A percentile compares a stretch with the other conserved stretches of the same genome.
These are phyloP conservation scores for Colletotrichum sojae DNA, from an alignment of 2,329 filamentous ascomycete genomes.

Conservation along the genomic window DNA sequence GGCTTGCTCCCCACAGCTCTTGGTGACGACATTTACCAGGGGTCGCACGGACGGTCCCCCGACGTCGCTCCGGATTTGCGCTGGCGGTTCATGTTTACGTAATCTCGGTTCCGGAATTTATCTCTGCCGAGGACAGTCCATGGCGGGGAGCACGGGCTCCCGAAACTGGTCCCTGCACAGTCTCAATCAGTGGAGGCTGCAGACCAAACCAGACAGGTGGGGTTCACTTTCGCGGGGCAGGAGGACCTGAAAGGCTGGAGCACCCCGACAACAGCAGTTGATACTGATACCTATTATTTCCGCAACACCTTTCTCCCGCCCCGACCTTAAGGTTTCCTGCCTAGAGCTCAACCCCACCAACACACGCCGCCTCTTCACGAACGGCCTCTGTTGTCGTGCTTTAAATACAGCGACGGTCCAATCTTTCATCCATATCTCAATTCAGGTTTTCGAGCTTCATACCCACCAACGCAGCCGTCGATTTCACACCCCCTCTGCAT, in stretches of 20 bases:
- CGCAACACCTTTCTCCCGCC: neutral
- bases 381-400: constrained; percentile 32
- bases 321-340: constrained; percentile 25
- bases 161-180: neutral
- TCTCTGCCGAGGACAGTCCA: neutral
- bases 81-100: neutral
- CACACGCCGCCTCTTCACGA: constrained; percentile 31
- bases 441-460: neutral
- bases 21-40: constrained; percentile 37
- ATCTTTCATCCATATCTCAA: neutral
- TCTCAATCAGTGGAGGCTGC: constrained; percentile 26
- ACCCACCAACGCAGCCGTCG: constrained; percentile 13
- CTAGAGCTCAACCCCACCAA: constrained; percentile 38
- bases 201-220: constrained; percentile 17
- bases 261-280: constrained; percentile 10
- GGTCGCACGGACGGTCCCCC: constrained; percentile 9
- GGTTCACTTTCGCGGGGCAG: constrained; percentile 40
- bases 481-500: constrained; percentile 27
- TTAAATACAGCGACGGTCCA: constrained; percentile 3
- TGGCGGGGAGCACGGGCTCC: no score
- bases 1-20: constrained; percentile 29
- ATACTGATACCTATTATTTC: neutral
- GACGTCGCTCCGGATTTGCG: neutral
- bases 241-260: neutral
- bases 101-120: constrained; percentile 19